These are phyloP conservation scores for Canna indica DNA, from an alignment of 176 grass and related monocot genomes.

Conservation along the genomic window DNA sequence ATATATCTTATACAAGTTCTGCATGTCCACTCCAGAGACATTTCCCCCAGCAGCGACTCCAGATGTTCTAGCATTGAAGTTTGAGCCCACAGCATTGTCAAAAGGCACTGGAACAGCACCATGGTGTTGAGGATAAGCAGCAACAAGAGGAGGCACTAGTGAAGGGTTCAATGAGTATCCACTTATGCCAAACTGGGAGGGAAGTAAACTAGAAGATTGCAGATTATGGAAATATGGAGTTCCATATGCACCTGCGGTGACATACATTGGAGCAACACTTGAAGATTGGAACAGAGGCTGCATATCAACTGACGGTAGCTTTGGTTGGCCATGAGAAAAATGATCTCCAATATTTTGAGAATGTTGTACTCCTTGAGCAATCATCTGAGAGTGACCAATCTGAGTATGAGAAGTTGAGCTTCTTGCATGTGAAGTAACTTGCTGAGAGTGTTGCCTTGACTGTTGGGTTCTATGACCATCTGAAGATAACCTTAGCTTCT, in stretches of 20 bases:
- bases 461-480: constrained; percentile 11
- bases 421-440: constrained; percentile 18
- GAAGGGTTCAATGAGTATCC: constrained; percentile 54
- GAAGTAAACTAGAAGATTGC: constrained; percentile 44
- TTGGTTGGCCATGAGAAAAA: constrained; percentile 21
- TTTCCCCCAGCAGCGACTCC: constrained; percentile 41
- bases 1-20: constrained; percentile 67
- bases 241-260: constrained; percentile 45
- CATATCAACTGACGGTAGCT: constrained; percentile 40
- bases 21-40: constrained; percentile 40
- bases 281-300: constrained; percentile 45
- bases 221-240: constrained; percentile 48
- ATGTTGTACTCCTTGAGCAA: constrained; percentile 4
- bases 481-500: constrained; percentile 38
- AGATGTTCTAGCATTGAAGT: constrained; percentile 46
- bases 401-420: constrained; percentile 39
- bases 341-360: not conserved
- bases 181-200: constrained; percentile 34
- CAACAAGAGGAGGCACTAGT: constrained; percentile 46
- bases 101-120: constrained; percentile 36
- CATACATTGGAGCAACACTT: constrained; percentile 51
- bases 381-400: constrained; percentile 10
- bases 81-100: constrained; percentile 47
- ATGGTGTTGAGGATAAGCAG: constrained; percentile 58
- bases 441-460: not conserved